These are phyloP conservation scores for Cinnamomum micranthum DNA, from an alignment of 164 flowering plant species.

Conservation along the genomic window DNA sequence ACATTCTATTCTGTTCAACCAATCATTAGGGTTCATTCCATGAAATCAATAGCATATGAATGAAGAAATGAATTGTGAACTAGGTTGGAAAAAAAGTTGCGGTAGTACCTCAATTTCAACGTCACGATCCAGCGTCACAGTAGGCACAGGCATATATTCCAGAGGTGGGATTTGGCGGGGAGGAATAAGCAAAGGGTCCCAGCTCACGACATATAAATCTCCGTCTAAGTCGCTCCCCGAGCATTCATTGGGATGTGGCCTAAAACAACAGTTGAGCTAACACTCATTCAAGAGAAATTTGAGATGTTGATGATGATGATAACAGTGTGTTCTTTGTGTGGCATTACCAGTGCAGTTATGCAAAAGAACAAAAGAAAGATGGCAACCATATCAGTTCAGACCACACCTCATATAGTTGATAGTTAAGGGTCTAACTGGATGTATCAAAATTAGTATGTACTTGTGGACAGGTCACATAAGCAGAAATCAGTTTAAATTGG, in stretches of 20 bases:
- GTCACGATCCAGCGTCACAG: slow-evolving; percentile 46
- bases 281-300: background rate
- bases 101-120: slow-evolving; percentile 41
- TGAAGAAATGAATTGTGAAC: background rate
- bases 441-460: no score
- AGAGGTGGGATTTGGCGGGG: slow-evolving; percentile 49
- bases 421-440: no score
- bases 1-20: no score
- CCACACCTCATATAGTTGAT: no score
- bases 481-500: background rate
- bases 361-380: no score
- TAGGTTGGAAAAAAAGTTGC: background rate
- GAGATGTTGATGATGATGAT: background rate
- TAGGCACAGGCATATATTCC: slow-evolving; percentile 64
- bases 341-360: no score
- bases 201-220: slow-evolving; percentile 75
- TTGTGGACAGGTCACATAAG: no score
- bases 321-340: background rate
- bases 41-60: background rate
- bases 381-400: no score
- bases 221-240: slow-evolving; percentile 97
- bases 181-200: slow-evolving; percentile 79
- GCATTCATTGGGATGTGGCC: slow-evolving; percentile 97
- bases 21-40: no score
- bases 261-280: slow-evolving; percentile 14